Evolutionary conservation across 345 rosid species (phyloP).

Genomic region (Punica granatum): DNA sequence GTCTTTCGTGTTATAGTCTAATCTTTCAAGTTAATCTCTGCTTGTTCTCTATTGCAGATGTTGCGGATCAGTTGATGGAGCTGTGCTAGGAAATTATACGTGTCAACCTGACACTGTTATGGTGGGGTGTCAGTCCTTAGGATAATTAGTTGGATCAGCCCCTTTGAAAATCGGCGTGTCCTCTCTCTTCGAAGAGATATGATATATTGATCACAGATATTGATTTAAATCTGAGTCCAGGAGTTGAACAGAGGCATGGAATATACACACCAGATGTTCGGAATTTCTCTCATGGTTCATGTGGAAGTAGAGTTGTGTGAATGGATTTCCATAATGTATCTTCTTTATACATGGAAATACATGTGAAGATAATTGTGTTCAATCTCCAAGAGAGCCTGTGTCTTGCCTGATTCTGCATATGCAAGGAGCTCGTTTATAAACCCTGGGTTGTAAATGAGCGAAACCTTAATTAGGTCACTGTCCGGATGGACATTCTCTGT

Average conservation of each 20-base stretch:
- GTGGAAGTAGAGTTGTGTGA: not conserved
- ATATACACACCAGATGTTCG: not conserved
- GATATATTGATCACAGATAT: not conserved
- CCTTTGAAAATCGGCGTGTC: not conserved
- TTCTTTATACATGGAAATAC: not conserved
- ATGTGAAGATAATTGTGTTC: not conserved
- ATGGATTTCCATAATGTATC: not conserved
- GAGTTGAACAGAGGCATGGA: not conserved
- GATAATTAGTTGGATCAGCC: not conserved
- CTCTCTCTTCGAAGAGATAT: not conserved
- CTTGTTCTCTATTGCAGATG: constrained; percentile 37
- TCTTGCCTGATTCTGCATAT: not conserved
- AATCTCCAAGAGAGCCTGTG: not conserved
- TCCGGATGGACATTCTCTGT: too few species aligned
- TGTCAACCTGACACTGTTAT: too few species aligned
- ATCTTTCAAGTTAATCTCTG: not conserved
- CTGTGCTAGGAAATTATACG: constrained; percentile 23
- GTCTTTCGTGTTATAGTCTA: not conserved
- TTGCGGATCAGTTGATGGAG: constrained; percentile 70
- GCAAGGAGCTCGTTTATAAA: not conserved
- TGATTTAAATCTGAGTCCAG: not conserved
- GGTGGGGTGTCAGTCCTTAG: not conserved
- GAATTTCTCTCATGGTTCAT: not conserved
- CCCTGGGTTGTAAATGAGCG: not conserved
- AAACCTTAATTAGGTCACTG: too few species aligned